Base-by-base conservation (phyloP, 2,329 filamentous ascomycete genomes). In the Cordyceps farinosa region DNA sequence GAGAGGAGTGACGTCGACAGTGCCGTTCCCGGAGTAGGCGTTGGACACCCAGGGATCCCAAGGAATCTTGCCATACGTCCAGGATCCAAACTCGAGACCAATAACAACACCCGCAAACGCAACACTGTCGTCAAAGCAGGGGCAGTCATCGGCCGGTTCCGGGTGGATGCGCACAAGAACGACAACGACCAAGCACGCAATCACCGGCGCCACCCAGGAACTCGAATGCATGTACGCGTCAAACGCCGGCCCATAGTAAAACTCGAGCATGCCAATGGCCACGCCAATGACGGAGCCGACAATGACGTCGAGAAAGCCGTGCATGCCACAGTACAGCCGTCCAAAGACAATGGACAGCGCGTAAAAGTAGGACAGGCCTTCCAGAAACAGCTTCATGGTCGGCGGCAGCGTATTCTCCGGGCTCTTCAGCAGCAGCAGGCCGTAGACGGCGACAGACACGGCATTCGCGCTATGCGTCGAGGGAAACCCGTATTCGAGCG, bases 401-500 rank as follows among this genome's bases (percentile, higher is more conserved):
- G 85, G 78, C 38, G 83, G 77, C 64, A 91, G 79, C 22, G 84
- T 80, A 62, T 87, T 86, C n/a, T 87, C 84, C 1, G 87, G 83
- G 32, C 84, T 84, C 66, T 84, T 84, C 22, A 98, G 79, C 53
- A 88, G 80, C 61, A 93, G 82, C 8, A 98, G 79, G 36, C 84
- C 88, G 74, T 97, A 97, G 5, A 96, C 84, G 42, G 92, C 91
- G 17, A 98, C 94, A 0, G 94, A 97, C 7, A 98, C 90, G 2
- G 95, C 95, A 75, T 99, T 99, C 55, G 95, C 95, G 15, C 93
- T 97, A 75, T 99, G 95, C 0, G 95, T 98, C 9, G 93, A 97
- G 0, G 95, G 95, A 70, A 98, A 98, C 27, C 95, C 95, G 73
- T 99, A 99, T 73, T 99, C 95, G 61, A 99, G 84, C 10, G 94